Percentiles rank a stretch among this genome's conserved stretches.
These are phyloP conservation scores for Trebouxia sp. DNA, from an alignment of 139 green algal species.

Conservation along the genomic window DNA sequence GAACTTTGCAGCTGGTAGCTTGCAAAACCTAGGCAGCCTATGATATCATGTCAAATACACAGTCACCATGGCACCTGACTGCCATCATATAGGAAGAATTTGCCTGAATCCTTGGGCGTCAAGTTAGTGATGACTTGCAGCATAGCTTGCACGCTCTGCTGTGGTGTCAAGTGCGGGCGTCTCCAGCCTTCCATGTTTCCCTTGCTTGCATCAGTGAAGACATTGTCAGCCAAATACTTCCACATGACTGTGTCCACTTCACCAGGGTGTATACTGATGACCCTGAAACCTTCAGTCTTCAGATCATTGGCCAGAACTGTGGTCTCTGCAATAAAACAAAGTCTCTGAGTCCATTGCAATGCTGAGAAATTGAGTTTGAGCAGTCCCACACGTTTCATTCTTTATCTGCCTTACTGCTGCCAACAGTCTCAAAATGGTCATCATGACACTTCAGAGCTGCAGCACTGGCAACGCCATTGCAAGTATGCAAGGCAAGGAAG, in stretches of 20 bases:
- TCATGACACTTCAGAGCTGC: too few species aligned
- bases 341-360: not conserved
- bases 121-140: not conserved
- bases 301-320: conserved; percentile 4
- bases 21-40: too few species aligned
- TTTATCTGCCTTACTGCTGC: too few species aligned
- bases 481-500: too few species aligned
- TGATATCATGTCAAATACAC: too few species aligned
- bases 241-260: conserved; percentile 8
- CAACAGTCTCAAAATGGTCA: too few species aligned
- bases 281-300: not conserved
- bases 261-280: not conserved
- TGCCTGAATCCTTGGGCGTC: not conserved
- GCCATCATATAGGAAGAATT: not conserved
- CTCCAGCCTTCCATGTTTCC: not conserved
- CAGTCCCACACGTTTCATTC: too few species aligned
- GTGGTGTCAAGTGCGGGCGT: not conserved
- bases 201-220: not conserved
- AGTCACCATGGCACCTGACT: not conserved
- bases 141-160: not conserved
- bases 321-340: conserved; percentile 1
- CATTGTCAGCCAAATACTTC: not conserved
- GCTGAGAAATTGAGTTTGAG: too few species aligned
- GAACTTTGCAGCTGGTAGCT: too few species aligned
- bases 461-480: too few species aligned